Conservation (phyloP, 345 rosid species). For the Adansonia digitata region DNA sequence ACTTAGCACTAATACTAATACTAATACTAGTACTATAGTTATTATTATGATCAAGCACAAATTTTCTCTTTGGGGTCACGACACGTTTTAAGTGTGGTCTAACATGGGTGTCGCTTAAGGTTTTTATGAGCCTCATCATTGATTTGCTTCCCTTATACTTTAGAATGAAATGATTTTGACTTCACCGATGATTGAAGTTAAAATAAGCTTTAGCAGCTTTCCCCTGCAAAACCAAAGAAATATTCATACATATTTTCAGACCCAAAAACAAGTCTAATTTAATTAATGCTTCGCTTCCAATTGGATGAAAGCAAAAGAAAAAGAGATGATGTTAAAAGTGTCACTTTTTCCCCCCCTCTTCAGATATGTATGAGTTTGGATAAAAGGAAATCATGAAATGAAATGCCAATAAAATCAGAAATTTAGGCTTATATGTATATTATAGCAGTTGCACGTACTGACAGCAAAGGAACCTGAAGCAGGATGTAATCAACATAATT, state of each 20-base stretch:
- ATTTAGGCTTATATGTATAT: background rate
- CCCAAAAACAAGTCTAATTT: no score
- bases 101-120: background rate
- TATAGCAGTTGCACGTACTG: background rate
- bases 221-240: background rate
- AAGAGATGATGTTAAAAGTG: background rate
- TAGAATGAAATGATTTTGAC: background rate
- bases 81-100: background rate
- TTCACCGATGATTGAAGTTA: background rate
- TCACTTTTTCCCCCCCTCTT: background rate
- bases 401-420: background rate
- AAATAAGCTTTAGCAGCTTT: no score
- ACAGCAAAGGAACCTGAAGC: background rate
- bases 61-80: background rate
- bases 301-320: background rate
- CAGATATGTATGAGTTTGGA: background rate
- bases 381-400: background rate
- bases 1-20: background rate
- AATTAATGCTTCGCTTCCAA: background rate
- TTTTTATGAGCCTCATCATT: background rate
- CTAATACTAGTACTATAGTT: no score
- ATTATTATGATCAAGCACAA: background rate
- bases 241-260: no score
- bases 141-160: no score
- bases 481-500: background rate